Base-by-base conservation (phyloP, 2,329 filamentous ascomycete species). In the Colletotrichum graminicola region DNA sequence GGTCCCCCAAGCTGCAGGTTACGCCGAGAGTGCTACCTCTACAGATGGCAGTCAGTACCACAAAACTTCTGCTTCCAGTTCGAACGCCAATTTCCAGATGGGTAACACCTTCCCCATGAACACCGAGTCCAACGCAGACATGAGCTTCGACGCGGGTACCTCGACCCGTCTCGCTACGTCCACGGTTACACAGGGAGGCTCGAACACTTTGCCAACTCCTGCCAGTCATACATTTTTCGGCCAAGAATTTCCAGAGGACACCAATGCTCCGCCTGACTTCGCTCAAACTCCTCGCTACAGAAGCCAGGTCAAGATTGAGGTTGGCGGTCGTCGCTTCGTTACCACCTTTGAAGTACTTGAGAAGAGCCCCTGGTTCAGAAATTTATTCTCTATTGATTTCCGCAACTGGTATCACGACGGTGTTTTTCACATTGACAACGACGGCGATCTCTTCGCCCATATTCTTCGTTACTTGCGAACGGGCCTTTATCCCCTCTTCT, bases 401-500 rank as follows among this genome's bases (percentile, higher is more conserved):
- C 63, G 61, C 23, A 57, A 72, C 29, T 66, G 67, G 51, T 64
- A 62, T 51, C 71, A 51, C 36, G 52, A 60, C 29, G 66, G 52
- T 16, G 23, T 41, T 39, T 32, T 63, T 12, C 62, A 82, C 73
- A 67, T 84, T 45, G 81, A 83, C 71, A 77, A 78, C 0, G 81
- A 83, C 65, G 76, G 78, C 0, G 75, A 76, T 3, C 64, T 81
- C 7, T 84, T 84, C 72, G 71, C 74, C 18, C 77, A 83, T 61
- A 74, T 83, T 63, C 75, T 82, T 39, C 75, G 76, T 18, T 80
- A 79, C 73, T 76, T 82, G 55, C 79, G 80, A 43, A 77, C 76
- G 5, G 75, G 76, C 8, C 72, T 76, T 23, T 77, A 78, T 64
- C 80, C 82, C 0, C 65, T 84, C 7, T 81, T 82, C 74, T 83